Conservation (phyloP, 1,284 basidiomycete genomes). For the Ceratobasidium sp. region DNA sequence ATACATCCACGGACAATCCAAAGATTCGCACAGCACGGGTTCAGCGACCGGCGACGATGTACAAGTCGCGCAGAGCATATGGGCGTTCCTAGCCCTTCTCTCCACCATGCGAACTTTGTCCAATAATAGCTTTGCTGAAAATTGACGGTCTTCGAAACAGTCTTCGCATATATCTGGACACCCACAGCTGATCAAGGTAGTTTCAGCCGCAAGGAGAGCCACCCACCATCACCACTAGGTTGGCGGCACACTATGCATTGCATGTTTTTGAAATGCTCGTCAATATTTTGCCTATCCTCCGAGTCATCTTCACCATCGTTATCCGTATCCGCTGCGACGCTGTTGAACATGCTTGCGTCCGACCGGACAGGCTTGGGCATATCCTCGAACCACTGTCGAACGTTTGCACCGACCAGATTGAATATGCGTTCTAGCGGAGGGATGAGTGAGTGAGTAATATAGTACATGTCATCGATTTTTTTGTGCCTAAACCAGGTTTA, state of each 20-base stretch:
- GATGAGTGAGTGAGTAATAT: constrained; percentile 86
- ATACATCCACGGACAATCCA: constrained; percentile 85
- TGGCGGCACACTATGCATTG: constrained; percentile 74
- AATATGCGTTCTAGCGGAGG: constrained; percentile 90
- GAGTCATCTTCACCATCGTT: constrained; percentile 52
- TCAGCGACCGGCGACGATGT: constrained; percentile 63
- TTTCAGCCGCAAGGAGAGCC: not conserved
- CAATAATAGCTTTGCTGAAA: constrained; percentile 67
- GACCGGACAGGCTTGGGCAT: constrained; percentile 72
- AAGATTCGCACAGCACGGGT: constrained; percentile 73
- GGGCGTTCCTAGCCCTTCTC: constrained; percentile 61
- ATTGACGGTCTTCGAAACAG: constrained; percentile 63
- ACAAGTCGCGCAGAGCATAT: constrained; percentile 76
- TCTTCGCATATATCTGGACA: constrained; percentile 68
- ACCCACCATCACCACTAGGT: constrained; percentile 62
- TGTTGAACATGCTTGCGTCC: constrained; percentile 50
- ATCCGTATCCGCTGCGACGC: constrained; percentile 56
- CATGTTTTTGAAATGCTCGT: constrained; percentile 76
- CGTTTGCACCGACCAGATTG: constrained; percentile 89
- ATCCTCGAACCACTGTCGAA: constrained; percentile 85
- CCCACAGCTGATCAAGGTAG: constrained; percentile 15
- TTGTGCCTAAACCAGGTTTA: constrained; percentile 57
- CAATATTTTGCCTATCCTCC: constrained; percentile 62
- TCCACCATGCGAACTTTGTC: constrained; percentile 67
- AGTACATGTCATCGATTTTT: constrained; percentile 84